phyloP scores from a whole-genome alignment of 805 yeast genomes.

The Ascoidea tarda region DNA sequence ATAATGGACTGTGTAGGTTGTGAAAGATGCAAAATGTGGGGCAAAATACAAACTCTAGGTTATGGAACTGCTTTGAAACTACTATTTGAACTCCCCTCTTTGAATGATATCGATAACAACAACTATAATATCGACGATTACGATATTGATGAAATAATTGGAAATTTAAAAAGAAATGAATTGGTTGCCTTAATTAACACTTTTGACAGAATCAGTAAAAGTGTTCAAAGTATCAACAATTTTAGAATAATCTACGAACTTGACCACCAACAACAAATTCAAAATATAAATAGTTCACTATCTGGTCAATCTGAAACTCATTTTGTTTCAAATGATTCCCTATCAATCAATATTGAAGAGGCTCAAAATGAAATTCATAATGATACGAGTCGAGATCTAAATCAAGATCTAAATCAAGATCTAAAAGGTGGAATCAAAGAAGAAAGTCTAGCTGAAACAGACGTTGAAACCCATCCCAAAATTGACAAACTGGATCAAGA shows the following conservation, averaged over 20 bases:
- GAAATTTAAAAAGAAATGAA: constrained; percentile 54
- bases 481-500: background rate
- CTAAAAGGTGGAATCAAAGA: constrained; percentile 5
- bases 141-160: constrained; percentile 29
- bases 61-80: constrained; percentile 94
- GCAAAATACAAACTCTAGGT: constrained; percentile 92
- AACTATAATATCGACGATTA: constrained; percentile 27
- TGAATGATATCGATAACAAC: constrained; percentile 19
- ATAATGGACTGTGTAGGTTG: constrained; percentile 99
- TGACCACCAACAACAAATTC: background rate
- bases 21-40: constrained; percentile 97
- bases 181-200: constrained; percentile 85
- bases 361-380: constrained; percentile 1
- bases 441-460: background rate
- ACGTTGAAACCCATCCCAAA: background rate
- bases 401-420: too few species aligned
- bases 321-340: constrained; percentile 1
- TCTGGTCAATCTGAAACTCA: background rate
- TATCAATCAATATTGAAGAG: background rate
- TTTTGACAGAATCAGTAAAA: constrained; percentile 80
- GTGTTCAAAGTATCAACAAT: constrained; percentile 57
- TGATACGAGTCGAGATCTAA: too few species aligned
- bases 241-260: constrained; percentile 21
- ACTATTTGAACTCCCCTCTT: constrained; percentile 57
- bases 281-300: too few species aligned